phyloP scores from a whole-genome alignment of 148 eudicot species.

The Heliamphora exappendiculata region DNA sequence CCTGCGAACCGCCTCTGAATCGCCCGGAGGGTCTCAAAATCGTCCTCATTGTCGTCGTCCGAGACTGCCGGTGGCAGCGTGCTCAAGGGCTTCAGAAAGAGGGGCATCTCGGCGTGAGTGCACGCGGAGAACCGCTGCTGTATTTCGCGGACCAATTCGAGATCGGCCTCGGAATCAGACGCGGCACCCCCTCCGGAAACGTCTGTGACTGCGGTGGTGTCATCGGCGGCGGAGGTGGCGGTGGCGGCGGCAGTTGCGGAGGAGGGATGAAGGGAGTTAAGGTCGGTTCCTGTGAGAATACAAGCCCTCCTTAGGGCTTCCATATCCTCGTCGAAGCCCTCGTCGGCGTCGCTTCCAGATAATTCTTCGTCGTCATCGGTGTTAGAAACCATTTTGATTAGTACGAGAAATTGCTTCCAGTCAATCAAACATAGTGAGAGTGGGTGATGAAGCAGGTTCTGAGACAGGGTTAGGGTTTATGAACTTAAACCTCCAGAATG shows the following conservation, averaged over 20 bases:
- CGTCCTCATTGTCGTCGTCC: slow-evolving; percentile 61
- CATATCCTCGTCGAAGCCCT: slow-evolving; percentile 44
- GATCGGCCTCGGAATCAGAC: slow-evolving; percentile 27
- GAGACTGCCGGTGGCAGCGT: slow-evolving; percentile 38
- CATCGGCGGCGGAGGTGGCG: background rate
- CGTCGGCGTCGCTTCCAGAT: slow-evolving; percentile 38
- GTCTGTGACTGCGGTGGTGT: background rate
- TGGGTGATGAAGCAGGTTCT: too few relatives aligned
- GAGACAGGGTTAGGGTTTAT: slow-evolving; percentile 1
- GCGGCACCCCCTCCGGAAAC: background rate
- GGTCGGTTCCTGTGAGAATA: slow-evolving; percentile 23
- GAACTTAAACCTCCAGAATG: too few relatives aligned
- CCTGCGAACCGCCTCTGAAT: slow-evolving; percentile 54
- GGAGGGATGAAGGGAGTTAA: slow-evolving; percentile 8
- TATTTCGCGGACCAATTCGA: slow-evolving; percentile 45
- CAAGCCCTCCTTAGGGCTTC: slow-evolving; percentile 52
- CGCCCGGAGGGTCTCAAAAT: slow-evolving; percentile 58
- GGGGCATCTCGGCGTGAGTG: slow-evolving; percentile 22
- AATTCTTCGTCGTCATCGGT: slow-evolving; percentile 25
- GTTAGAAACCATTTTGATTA: slow-evolving; percentile 18
- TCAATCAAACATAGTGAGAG: background rate
- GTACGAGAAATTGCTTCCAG: background rate
- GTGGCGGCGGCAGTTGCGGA: slow-evolving; percentile 10
- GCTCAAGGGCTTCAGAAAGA: slow-evolving; percentile 37
- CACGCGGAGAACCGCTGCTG: slow-evolving; percentile 32